A percentile compares a stretch with the other conserved stretches of the same genome.
Evolutionary conservation across 139 green algal species (phyloP).

Genomic region (Chlamydomonas applanata): DNA sequence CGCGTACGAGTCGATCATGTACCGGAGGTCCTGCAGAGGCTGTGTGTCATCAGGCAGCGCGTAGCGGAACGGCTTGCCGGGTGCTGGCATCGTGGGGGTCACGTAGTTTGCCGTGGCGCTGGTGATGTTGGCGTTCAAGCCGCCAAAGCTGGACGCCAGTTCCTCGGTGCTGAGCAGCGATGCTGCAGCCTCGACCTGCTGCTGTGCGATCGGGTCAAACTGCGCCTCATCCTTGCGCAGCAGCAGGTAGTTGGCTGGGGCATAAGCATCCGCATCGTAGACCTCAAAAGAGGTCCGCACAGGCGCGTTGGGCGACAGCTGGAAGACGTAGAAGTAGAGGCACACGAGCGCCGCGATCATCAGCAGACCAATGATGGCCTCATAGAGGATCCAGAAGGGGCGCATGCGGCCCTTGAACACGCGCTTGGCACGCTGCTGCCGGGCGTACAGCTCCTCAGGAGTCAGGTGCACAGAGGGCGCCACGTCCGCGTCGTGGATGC

Average conservation of each 20-base stretch:
- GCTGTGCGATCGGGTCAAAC: neutral
- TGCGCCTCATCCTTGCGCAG: constrained; percentile 2
- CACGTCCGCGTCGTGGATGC: constrained; percentile 8
- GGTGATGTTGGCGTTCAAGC: no score
- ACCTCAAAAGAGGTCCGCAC: constrained; percentile 27
- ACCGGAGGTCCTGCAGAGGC: constrained; percentile 2
- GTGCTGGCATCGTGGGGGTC: constrained; percentile 12
- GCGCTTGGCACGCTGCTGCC: constrained; percentile 33
- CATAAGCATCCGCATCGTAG: constrained; percentile 22
- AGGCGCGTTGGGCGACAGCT: constrained; percentile 23
- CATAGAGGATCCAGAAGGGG: constrained; percentile 33
- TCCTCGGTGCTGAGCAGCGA: no score
- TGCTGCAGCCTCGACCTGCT: neutral
- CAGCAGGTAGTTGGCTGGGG: constrained; percentile 22
- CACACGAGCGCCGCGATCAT: constrained; percentile 19
- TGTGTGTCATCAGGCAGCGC: constrained; percentile 22
- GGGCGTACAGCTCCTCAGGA: constrained; percentile 13
- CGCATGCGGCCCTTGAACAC: constrained; percentile 11
- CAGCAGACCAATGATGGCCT: constrained; percentile 10
- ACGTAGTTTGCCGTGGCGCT: neutral
- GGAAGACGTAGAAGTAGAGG: constrained; percentile 32
- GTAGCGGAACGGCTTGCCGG: constrained; percentile 32
- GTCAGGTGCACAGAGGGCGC: constrained; percentile 17
- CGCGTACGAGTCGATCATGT: constrained; percentile 17
- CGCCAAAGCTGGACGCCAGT: neutral